Conservation (phyloP, 306 rosid genomes). For the Geum urbanum region DNA sequence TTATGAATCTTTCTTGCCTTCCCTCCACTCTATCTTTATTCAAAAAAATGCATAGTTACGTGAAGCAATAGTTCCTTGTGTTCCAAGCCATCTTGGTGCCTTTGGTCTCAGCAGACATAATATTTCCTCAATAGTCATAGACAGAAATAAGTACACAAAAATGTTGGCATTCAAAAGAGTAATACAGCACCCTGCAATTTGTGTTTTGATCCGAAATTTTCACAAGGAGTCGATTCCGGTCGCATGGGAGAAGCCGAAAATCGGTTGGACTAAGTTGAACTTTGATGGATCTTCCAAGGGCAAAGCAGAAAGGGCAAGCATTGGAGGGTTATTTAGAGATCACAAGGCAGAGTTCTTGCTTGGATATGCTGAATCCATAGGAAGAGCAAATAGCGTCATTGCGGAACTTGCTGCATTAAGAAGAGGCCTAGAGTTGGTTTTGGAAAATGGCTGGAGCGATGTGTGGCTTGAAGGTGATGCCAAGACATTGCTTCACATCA, state of each 20-base stretch:
- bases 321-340: constrained; percentile 60
- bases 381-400: constrained; percentile 49
- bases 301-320: constrained; percentile 41
- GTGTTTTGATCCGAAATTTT: constrained; percentile 25
- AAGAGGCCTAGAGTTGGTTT: constrained; percentile 60
- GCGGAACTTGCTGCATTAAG: constrained; percentile 54
- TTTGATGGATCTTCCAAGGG: constrained; percentile 68
- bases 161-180: constrained; percentile 39
- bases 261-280: constrained; percentile 67
- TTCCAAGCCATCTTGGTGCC: constrained; percentile 1
- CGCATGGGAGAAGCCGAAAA: constrained; percentile 53
- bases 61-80: constrained; percentile 30
- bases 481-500: constrained; percentile 51
- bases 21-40: constrained; percentile 39
- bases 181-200: constrained; percentile 31
- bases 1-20: constrained; percentile 42
- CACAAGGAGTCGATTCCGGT: constrained; percentile 57
- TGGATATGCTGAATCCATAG: constrained; percentile 70
- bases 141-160: neutral
- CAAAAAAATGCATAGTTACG: constrained; percentile 22
- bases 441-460: constrained; percentile 70
- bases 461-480: constrained; percentile 78
- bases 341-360: constrained; percentile 62
- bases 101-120: constrained; percentile 2
- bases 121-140: too few species aligned